Base-by-base conservation (phyloP, 1,284 basidiomycete species). In the Xerocomus amazonicus region DNA sequence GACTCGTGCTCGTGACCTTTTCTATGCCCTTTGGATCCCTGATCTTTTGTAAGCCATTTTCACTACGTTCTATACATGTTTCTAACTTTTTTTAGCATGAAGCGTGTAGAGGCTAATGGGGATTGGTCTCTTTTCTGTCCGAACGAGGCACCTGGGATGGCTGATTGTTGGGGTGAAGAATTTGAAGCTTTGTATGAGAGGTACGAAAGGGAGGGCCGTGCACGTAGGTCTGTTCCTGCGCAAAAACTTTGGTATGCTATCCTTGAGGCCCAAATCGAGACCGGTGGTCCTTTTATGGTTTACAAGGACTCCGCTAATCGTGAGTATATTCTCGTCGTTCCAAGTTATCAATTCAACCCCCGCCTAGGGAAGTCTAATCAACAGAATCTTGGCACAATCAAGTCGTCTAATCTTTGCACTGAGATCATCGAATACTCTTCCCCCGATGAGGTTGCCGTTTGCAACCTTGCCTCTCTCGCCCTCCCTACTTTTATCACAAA, bases 161-260 rank as follows among this genome's bases (percentile, higher is more conserved):
- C 85, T 57, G 97, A 99, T 58, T 91, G 93, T 37, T 88, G 93
- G 73, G 87, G 93, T 39, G 89, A 85, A 36, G 92, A 96, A 67
- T 99, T 99, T 59, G 93, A 97, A 67, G 79, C 77, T 13, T 77
- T 99, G 16, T 99, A 93, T 69, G 83, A 86, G 67, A 82, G 79
- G 57, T 99, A 99, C 68, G 97, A 99, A 74, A 80, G 77, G 45
- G 93, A 96, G 66, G 94, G 94, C 42, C 90, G 93, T 48, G 90
- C 83, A 27, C 85, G 87, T 66, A 91, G 90, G 75, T 84, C 83
- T 17, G 78, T 99, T 62, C 88, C 94, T 56, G 97, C 97, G 9
- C 97, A 99, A 72, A 98, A 99, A 74, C 82, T 99, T 39, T 99
- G 97, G 96, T 98, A 97, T 69, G 92, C 95, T 41, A 88, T 99